These are phyloP conservation scores for Inonotus hispidus DNA, from an alignment of 1,284 basidiomycete genomes.

Conservation along the genomic window DNA sequence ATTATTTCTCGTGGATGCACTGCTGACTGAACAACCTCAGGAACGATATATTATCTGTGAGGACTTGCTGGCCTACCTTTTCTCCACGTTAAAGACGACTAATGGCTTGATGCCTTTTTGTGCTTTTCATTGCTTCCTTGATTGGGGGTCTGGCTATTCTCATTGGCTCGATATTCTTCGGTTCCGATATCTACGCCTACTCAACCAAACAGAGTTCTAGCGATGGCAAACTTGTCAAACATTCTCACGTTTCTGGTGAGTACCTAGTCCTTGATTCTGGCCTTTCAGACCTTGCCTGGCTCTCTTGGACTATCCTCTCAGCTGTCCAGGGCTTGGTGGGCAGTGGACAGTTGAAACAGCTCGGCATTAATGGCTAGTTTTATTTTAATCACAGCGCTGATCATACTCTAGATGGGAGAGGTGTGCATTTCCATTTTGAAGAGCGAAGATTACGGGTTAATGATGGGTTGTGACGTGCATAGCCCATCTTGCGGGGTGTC, in stretches of 20 bases:
- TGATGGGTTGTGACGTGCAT: not conserved
- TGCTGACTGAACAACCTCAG: not conserved
- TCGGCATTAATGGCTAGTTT: not conserved
- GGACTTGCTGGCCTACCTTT: not conserved
- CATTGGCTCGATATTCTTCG: not conserved
- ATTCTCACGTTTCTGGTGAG: slow-evolving; percentile 14
- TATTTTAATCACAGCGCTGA: not conserved
- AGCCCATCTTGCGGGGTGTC: slow-evolving; percentile 14
- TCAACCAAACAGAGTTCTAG: slow-evolving; percentile 1
- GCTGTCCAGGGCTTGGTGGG: not conserved
- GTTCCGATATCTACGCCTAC: not conserved
- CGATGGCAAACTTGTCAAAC: slow-evolving; percentile 14
- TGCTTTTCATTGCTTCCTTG: not conserved
- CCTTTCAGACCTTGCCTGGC: not conserved
- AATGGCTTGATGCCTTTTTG: not conserved
- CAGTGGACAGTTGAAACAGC: not conserved
- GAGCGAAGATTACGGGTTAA: not conserved
- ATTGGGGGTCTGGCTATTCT: not conserved
- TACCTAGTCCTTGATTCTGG: not conserved
- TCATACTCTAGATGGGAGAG: slow-evolving; percentile 3
- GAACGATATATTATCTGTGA: slow-evolving; percentile 17
- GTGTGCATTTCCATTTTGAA: not conserved
- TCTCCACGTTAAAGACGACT: not conserved
- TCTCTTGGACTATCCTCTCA: no score
- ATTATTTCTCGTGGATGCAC: not conserved